Conservation (phyloP, 306 rosid species). For the Hippophae gyantsensis region DNA sequence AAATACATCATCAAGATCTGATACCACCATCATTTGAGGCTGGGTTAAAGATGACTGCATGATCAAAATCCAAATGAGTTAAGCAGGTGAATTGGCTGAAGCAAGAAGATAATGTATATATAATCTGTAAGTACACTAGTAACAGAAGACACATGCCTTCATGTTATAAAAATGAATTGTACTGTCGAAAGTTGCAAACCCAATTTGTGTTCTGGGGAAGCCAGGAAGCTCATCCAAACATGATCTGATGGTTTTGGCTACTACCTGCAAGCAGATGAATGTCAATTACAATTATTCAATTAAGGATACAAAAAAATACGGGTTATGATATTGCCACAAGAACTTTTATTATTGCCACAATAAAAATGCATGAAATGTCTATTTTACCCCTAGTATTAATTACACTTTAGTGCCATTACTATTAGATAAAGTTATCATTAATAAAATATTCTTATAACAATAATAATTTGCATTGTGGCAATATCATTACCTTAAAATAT, state of each 20-base stretch:
- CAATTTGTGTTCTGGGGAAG: constrained; percentile 94
- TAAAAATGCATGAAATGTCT: no score
- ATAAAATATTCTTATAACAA: no score
- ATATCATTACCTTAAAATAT: no score
- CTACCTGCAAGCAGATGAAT: constrained; percentile 50
- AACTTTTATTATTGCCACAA: no score
- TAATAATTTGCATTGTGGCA: no score
- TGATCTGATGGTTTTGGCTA: constrained; percentile 82
- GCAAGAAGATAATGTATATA: not conserved
- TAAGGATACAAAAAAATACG: no score
- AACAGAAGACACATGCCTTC: constrained; percentile 54
- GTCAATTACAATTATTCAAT: constrained; percentile 9
- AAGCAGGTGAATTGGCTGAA: constrained; percentile 13
- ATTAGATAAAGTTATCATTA: no score
- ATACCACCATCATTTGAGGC: constrained; percentile 98
- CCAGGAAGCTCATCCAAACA: constrained; percentile 94
- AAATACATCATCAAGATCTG: constrained; percentile 93
- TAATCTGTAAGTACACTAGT: not conserved
- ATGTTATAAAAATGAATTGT: constrained; percentile 89
- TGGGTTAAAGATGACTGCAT: constrained; percentile 88
- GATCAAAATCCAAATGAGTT: constrained; percentile 23
- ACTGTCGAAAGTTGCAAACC: constrained; percentile 97
- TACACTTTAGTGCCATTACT: no score
- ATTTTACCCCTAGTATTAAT: no score
- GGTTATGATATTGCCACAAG: no score